Percentiles rank a stretch among this genome's conserved stretches.
phyloP scores from a whole-genome alignment of 106 monocot genomes.

The Acorus gramineus region DNA sequence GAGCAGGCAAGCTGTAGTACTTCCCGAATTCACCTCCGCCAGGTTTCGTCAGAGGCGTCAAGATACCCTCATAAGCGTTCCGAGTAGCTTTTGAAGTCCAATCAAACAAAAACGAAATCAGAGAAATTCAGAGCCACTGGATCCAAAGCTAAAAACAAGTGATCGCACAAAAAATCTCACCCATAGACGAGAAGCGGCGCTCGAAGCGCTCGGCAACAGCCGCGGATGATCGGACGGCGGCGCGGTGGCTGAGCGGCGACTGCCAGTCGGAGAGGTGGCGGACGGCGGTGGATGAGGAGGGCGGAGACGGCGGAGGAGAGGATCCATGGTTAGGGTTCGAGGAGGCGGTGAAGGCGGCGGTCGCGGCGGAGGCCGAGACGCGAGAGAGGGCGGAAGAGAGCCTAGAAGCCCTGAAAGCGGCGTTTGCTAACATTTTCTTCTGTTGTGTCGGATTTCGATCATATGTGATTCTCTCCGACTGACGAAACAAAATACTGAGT shows the following conservation, averaged over 20 bases:
- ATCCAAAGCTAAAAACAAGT: neutral
- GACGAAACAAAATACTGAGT: no score
- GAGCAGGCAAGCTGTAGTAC: slow-evolving; percentile 71
- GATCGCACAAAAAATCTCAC: slow-evolving; percentile 4
- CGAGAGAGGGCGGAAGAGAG: neutral
- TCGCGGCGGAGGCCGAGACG: neutral
- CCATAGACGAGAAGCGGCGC: slow-evolving; percentile 51
- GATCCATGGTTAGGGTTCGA: neutral
- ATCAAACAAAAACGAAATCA: neutral
- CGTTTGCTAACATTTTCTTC: no score
- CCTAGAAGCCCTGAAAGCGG: no score
- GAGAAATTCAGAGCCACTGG: neutral
- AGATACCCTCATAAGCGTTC: slow-evolving; percentile 48
- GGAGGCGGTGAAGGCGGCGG: neutral
- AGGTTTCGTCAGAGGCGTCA: slow-evolving; percentile 55
- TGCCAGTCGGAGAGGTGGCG: slow-evolving; percentile 48
- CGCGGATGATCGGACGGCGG: slow-evolving; percentile 45
- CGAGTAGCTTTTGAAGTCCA: slow-evolving; percentile 20
- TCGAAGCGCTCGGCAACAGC: slow-evolving; percentile 50
- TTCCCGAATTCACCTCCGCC: slow-evolving; percentile 77
- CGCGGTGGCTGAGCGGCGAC: slow-evolving; percentile 62
- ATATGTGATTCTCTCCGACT: no score
- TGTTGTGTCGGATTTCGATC: no score
- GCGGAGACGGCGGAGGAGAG: neutral
- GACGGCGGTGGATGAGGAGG: neutral